Conservation (phyloP, 352 stramenopile genomes). For the Globisporangium canariense region DNA sequence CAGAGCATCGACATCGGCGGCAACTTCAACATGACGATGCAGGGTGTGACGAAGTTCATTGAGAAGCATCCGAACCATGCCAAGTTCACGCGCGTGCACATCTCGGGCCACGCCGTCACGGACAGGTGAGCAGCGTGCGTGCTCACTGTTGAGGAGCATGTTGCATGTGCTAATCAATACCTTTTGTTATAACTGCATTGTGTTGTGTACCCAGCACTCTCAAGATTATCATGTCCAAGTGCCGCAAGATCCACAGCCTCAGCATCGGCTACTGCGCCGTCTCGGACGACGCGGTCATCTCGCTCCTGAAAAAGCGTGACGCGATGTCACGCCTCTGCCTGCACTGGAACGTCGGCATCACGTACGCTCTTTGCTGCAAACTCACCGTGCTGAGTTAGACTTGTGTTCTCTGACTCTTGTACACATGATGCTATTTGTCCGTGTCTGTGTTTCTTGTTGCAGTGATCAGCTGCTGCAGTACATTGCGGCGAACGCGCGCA, state of each 20-base stretch:
- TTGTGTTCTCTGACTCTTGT: constrained; percentile 5
- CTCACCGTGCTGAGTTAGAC: neutral
- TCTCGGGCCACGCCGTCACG: constrained; percentile 78
- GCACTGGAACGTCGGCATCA: constrained; percentile 87
- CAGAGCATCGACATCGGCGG: constrained; percentile 84
- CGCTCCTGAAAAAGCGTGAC: constrained; percentile 80
- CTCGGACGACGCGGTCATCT: constrained; percentile 81
- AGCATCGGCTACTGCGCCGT: constrained; percentile 85
- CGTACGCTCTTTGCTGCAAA: constrained; percentile 36
- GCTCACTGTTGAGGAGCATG: neutral
- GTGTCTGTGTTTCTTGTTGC: neutral
- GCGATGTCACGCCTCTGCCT: constrained; percentile 71
- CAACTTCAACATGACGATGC: constrained; percentile 90
- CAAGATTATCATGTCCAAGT: constrained; percentile 86
- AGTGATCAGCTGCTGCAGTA: constrained; percentile 82
- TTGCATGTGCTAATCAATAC: neutral
- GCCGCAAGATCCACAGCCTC: constrained; percentile 84
- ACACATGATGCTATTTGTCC: neutral
- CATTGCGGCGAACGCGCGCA: constrained; percentile 63
- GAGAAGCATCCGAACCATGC: constrained; percentile 89
- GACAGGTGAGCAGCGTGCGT: constrained; percentile 50
- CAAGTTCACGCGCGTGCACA: constrained; percentile 84
- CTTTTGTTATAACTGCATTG: neutral
- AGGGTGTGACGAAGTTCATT: constrained; percentile 84
- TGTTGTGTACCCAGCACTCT: constrained; percentile 51